These are phyloP conservation scores for Verticillium nubilum DNA, from an alignment of 2,329 filamentous ascomycete genomes.

Conservation along the genomic window DNA sequence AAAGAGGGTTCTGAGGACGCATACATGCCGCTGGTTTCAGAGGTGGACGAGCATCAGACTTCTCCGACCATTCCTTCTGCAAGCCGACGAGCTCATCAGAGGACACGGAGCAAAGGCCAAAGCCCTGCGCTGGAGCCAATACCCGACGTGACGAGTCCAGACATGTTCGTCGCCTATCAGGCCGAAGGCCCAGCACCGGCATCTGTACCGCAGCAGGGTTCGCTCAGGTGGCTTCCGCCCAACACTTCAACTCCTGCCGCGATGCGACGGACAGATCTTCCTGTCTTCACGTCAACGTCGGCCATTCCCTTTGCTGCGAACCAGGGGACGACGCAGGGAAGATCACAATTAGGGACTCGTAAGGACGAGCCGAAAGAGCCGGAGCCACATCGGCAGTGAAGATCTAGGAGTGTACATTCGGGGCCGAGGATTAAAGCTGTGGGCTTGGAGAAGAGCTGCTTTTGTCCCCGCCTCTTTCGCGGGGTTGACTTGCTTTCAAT, in stretches of 20 bases:
- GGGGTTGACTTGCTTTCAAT: not conserved
- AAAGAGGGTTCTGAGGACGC: not conserved
- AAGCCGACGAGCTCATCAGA: not conserved
- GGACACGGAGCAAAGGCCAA: not conserved
- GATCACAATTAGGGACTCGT: not conserved
- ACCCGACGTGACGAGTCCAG: constrained; percentile 14
- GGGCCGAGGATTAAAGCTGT: too few relatives aligned
- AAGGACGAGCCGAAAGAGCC: not conserved
- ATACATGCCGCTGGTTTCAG: not conserved
- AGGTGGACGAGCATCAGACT: not conserved
- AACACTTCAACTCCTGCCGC: constrained; percentile 29
- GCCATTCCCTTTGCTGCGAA: constrained; percentile 42
- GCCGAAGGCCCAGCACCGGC: constrained; percentile 44
- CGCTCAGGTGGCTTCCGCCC: constrained; percentile 47
- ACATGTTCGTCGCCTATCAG: constrained; percentile 49
- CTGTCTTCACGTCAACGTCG: constrained; percentile 33
- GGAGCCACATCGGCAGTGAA: not conserved
- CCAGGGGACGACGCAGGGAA: not conserved
- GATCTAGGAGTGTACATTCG: too few relatives aligned
- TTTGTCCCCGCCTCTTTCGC: too few relatives aligned
- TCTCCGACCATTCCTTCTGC: not conserved
- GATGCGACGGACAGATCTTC: constrained; percentile 30
- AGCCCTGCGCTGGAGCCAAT: constrained; percentile 11
- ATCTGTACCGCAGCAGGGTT: constrained; percentile 28
- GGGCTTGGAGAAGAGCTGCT: too few relatives aligned